phyloP scores from a whole-genome alignment of 129 eudicot species.

The Calendula officinalis region DNA sequence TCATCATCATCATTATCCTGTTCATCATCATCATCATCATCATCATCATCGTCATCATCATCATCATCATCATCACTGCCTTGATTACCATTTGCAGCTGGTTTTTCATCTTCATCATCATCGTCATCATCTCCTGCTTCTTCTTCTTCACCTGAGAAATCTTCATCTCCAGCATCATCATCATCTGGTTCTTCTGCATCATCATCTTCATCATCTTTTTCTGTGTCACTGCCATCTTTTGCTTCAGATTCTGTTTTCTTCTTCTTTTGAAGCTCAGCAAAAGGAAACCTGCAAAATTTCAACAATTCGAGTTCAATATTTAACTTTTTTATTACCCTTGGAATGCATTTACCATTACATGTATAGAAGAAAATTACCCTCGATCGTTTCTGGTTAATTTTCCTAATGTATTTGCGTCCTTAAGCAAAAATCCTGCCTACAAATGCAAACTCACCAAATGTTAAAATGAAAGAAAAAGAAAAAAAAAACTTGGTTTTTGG shows the following conservation, averaged over 20 bases:
- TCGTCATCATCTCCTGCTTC: slow-evolving; percentile 55
- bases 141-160: slow-evolving; percentile 79
- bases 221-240: slow-evolving; percentile 76
- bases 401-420: slow-evolving; percentile 25
- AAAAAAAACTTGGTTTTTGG: background rate
- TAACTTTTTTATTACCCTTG: background rate
- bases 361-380: slow-evolving; percentile 35
- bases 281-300: slow-evolving; percentile 49
- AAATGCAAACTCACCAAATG: slow-evolving; percentile 9
- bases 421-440: slow-evolving; percentile 55
- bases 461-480: background rate
- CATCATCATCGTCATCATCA: slow-evolving; percentile 51
- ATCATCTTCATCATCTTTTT: slow-evolving; percentile 76
- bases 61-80: slow-evolving; percentile 69
- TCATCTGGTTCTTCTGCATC: slow-evolving; percentile 51
- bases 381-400: slow-evolving; percentile 25
- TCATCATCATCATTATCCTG: slow-evolving; percentile 42
- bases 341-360: background rate
- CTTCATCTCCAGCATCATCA: slow-evolving; percentile 71
- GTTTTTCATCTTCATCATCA: slow-evolving; percentile 56
- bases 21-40: slow-evolving; percentile 38
- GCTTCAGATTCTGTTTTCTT: slow-evolving; percentile 53
- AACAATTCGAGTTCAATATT: background rate
- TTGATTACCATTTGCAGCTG: slow-evolving; percentile 64
- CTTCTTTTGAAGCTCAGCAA: slow-evolving; percentile 54